These are phyloP conservation scores for Leishmania amazonensis DNA, from an alignment of 208 protist species.

Conservation along the genomic window DNA sequence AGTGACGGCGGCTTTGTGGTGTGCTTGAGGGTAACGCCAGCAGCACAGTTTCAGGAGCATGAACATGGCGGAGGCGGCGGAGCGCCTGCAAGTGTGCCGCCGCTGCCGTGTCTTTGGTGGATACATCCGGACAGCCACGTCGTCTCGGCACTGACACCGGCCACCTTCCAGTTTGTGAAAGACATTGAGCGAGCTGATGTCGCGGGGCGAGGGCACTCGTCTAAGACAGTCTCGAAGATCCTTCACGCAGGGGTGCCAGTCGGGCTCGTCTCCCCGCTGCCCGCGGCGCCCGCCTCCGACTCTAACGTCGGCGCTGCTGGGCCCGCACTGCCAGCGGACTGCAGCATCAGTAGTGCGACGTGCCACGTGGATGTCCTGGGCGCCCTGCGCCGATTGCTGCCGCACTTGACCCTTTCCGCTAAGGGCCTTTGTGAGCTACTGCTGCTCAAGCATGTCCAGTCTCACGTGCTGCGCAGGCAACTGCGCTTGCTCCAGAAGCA, in stretches of 20 bases:
- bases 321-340: background rate
- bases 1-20: constrained; percentile 63
- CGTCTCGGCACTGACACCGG: constrained; percentile 16
- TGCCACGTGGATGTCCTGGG: constrained; percentile 14
- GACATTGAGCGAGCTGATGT: background rate
- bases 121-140: constrained; percentile 13
- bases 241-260: constrained; percentile 26
- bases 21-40: constrained; percentile 35
- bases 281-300: background rate
- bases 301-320: background rate
- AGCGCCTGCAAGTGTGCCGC: background rate
- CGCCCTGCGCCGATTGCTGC: constrained; percentile 5
- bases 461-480: constrained; percentile 2
- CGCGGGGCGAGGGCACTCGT: background rate
- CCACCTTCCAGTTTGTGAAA: constrained; percentile 6
- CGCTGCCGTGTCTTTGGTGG: constrained; percentile 17
- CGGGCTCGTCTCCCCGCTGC: background rate
- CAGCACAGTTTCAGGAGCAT: background rate
- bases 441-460: background rate
- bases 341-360: constrained; percentile 15
- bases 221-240: background rate
- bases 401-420: constrained; percentile 10
- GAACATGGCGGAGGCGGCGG: background rate
- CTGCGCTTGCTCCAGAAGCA: constrained; percentile 12
- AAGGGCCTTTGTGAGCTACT: constrained; percentile 20